These are phyloP conservation scores for Mycosphaerella sp. DNA, from an alignment of 2,329 filamentous ascomycete genomes.

Conservation along the genomic window DNA sequence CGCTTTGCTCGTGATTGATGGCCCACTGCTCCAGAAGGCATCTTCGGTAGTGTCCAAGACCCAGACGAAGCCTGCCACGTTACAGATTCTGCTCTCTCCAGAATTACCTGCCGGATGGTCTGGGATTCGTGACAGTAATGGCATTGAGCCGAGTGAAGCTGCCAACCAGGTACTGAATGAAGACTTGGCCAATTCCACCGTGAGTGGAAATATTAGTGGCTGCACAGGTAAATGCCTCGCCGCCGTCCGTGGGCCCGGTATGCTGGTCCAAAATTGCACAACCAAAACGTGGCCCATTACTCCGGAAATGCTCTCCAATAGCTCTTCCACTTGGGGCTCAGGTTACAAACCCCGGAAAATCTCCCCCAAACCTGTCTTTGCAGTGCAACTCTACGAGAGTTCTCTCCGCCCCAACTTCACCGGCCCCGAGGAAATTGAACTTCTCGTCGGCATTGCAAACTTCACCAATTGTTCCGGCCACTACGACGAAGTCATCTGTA, in stretches of 20 bases:
- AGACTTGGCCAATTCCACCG: neutral
- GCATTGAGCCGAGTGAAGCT: neutral
- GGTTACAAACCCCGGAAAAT: neutral
- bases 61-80: neutral
- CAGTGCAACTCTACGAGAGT: neutral
- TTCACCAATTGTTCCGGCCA: conserved; percentile 7
- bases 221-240: neutral
- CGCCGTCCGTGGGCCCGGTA: neutral
- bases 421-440: conserved; percentile 1
- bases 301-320: neutral
- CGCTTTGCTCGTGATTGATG: conserved; percentile 10
- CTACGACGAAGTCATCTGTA: conserved; percentile 1
- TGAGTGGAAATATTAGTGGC: neutral
- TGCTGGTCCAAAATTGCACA: neutral
- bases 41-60: conserved; percentile 1
- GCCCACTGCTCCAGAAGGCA: conserved; percentile 12
- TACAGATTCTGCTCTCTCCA: neutral
- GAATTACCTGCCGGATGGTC: conserved; percentile 4
- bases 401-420: neutral
- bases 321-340: neutral
- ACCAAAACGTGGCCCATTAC: neutral
- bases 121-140: neutral
- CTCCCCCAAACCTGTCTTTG: neutral
- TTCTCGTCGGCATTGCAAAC: neutral
- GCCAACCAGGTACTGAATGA: neutral